phyloP scores from a whole-genome alignment of 208 protist species.

The Leishmania turanica region DNA sequence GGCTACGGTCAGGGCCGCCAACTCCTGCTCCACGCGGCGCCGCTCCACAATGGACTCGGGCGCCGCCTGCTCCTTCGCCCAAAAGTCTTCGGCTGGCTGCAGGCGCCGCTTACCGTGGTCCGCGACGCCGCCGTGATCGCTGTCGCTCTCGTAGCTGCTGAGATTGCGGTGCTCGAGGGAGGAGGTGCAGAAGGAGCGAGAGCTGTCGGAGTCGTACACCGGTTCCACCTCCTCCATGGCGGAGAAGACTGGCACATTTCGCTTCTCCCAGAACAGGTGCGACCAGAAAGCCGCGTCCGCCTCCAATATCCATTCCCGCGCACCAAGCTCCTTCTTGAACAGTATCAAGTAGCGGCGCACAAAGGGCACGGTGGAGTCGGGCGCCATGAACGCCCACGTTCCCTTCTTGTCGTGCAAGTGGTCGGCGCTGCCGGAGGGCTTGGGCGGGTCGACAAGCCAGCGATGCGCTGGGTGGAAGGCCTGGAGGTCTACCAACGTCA shows the following conservation, averaged over 20 bases:
- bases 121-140: neutral
- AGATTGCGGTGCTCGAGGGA: neutral
- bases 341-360: constrained; percentile 27
- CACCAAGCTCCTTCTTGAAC: constrained; percentile 15
- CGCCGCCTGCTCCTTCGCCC: neutral
- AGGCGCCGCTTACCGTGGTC: neutral
- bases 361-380: constrained; percentile 21
- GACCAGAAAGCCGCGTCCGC: constrained; percentile 1
- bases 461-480: constrained; percentile 30
- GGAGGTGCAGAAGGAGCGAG: constrained; percentile 2
- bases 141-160: neutral
- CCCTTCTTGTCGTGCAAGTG: neutral
- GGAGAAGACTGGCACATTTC: neutral
- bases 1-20: neutral
- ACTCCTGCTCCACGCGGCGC: neutral
- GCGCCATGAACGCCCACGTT: constrained; percentile 16
- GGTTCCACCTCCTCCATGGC: neutral
- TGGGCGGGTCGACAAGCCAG: constrained; percentile 22
- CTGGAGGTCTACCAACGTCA: constrained; percentile 24
- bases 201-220: neutral
- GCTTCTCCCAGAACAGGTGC: neutral
- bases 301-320: neutral
- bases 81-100: neutral
- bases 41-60: neutral
- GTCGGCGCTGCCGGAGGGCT: constrained; percentile 1